Evolutionary conservation across 1,284 basidiomycete species (phyloP), one percentile per base, ranked within the genome.

Genomic region (Fomitopsis betulina): DNA sequence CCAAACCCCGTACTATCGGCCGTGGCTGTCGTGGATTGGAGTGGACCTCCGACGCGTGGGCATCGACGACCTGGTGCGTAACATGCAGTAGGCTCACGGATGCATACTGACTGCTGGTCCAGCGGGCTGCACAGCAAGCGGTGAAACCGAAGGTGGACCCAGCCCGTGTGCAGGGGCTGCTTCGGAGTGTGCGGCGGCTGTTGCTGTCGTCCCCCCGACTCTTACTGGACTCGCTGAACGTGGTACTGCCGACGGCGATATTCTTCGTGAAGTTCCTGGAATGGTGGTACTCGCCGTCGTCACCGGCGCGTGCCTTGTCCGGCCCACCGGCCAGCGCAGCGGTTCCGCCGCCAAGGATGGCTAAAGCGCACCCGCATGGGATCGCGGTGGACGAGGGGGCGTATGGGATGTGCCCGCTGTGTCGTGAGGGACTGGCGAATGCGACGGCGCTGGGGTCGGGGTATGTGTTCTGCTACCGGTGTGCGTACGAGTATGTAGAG

Each of bases 281-380:
- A 75, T 99, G 97, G 96, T 99, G 97, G 96, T 99, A 98, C 73
- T 96, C 94, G 17, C 93, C 96, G 9, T 84, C 86, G 32, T 98
- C 96, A 2, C 95, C 96, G n/a, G 83, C 89, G 62, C 80, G 85
- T 58, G 79, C 84, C 47, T 68, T 89, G 57, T 78, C 84, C 27
- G 74, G 80, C 40, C 79, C 85, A 25, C 84, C 83, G 49, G 78
- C 79, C 60, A 85, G 83, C 21, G 89, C 87, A 19, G 78, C 83
- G 0, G 82, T 94, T 37, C 87, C 90, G 58, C 89, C 91, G 17
- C 90, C 92, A 39, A 78, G 79, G 59, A 81, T 93, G 63, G 81
- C 94, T 9, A 76, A 80, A 45, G 87, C 89, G 5, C 90, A 92
- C 70, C 84, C 86, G 17, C 77, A 82, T 57, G 85, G 88, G 23